Evolutionary conservation across 495 filamentous ascomycete species (phyloP), one percentile per base, ranked within the genome.

Genomic region (Choiromyces venosus): DNA sequence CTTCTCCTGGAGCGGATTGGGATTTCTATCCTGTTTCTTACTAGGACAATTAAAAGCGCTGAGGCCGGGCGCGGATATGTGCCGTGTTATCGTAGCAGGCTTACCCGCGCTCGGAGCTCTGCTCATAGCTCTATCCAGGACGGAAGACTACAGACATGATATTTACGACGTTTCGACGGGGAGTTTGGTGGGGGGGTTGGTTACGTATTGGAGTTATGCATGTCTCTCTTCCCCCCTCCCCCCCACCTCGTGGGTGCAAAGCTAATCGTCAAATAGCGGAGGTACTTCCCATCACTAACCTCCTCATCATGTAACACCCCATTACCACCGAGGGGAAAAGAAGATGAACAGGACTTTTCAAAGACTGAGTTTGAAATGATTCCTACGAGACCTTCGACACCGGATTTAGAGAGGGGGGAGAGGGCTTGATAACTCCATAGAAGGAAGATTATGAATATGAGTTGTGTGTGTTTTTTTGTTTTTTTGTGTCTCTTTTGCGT

Each of bases 121-220:
- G 5, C 82, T 97, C 85, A 93, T 98, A 75, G 93, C 93, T 2
- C 92, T 97, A 65, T 94, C 91, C n/a, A 87, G 95, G 9, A 89
- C 92, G 67, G 90, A 96, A 80, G 95, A 99, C 81, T 99, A 99
- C 81, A 84, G 95, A 37, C 95, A 99, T 76, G 96, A 98, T 81
- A 91, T 96, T 6, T 97, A 90, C 67, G 95, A 99, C 84, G 96
- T 99, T 29, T 91, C 88, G 36, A 84, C 85, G 21, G 95, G 95
- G 0, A 89, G 87, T 1, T 73, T 91, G 38, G 84, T 99, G 18
- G 95, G 95, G 1, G 86, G 90, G 74, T 80, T 84, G 9, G 84
- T 97, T 14, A 89, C 92, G 25, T 91, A 91, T 78, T 96, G 93
- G 83, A 93, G 90, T 36, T 99, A 97, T 66, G 75, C 76, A 69